Percentiles rank a stretch among this genome's conserved stretches.
Conservation (phyloP, 345 rosid species). For the Fremontodendron californicum region DNA sequence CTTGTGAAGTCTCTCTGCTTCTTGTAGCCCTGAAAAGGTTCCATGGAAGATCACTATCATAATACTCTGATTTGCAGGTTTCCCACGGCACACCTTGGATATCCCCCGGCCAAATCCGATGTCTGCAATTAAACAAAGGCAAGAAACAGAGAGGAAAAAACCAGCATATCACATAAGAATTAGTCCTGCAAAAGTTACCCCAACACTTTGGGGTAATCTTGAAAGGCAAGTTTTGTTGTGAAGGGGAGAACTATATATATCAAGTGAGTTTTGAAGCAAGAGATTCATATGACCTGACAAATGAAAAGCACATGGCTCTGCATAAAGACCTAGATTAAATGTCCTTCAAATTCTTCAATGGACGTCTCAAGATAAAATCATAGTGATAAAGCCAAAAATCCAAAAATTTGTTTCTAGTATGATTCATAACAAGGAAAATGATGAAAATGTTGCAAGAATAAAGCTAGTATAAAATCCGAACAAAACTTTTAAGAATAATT, state of each 20-base stretch:
- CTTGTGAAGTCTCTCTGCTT: conserved; percentile 46
- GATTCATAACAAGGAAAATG: neutral
- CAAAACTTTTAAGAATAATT: neutral
- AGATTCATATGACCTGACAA: neutral
- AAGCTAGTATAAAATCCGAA: neutral
- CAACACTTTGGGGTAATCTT: neutral
- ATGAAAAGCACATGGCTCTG: conserved; percentile 9
- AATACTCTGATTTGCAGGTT: conserved; percentile 43
- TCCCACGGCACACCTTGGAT: conserved; percentile 39
- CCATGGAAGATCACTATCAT: conserved; percentile 43
- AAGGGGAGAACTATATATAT: neutral
- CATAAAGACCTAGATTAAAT: neutral
- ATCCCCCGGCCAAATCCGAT: conserved; percentile 32
- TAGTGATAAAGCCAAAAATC: neutral
- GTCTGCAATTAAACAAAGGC: conserved; percentile 29
- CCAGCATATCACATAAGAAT: neutral
- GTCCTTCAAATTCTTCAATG: neutral
- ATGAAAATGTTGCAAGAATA: neutral
- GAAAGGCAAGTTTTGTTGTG: neutral
- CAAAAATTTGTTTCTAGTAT: neutral
- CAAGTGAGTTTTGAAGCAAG: conserved; percentile 7
- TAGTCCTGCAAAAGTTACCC: neutral
- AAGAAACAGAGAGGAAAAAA: neutral
- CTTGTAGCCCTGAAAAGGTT: conserved; percentile 40
- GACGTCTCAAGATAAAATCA: neutral